A percentile compares a stretch with the other conserved stretches of the same genome.
Conservation (phyloP, 495 filamentous ascomycete genomes). For the Hypoxylon lienhwacheense region DNA sequence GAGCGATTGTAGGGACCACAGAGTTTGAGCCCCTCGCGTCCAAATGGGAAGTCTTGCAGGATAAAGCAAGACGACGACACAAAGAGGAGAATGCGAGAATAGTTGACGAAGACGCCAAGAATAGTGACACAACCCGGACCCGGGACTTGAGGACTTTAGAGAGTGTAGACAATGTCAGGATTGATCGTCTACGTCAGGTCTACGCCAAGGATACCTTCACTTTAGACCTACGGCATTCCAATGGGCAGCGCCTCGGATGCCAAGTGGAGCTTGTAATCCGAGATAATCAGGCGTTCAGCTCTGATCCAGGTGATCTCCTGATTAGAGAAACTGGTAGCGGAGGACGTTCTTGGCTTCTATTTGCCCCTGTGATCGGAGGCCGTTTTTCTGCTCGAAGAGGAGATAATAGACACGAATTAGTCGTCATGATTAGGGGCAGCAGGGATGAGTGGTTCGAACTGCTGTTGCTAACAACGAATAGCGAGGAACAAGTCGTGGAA, state of each 20-base stretch:
- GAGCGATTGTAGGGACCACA: constrained; percentile 23
- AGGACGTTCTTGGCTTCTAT: constrained; percentile 79
- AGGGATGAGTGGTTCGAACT: constrained; percentile 79
- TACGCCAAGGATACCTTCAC: constrained; percentile 87
- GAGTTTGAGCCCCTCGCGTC: constrained; percentile 34
- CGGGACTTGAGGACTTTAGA: constrained; percentile 77
- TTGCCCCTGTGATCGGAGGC: constrained; percentile 72
- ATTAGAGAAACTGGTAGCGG: constrained; percentile 82
- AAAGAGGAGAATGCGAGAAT: constrained; percentile 84
- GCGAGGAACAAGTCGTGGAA: constrained; percentile 74
- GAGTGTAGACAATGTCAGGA: constrained; percentile 64
- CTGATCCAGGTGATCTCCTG: constrained; percentile 75
- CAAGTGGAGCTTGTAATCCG: constrained; percentile 85
- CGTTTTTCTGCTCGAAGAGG: constrained; percentile 79
- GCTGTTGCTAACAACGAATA: constrained; percentile 67
- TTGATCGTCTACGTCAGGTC: constrained; percentile 75
- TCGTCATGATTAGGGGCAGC: constrained; percentile 81
- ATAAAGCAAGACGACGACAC: constrained; percentile 72
- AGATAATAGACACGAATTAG: constrained; percentile 66
- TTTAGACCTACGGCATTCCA: constrained; percentile 83
- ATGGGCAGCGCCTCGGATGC: constrained; percentile 83
- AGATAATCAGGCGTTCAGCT: constrained; percentile 62
- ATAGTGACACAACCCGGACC: constrained; percentile 75
- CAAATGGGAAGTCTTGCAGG: constrained; percentile 65
- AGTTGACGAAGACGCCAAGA: constrained; percentile 86